Evolutionary conservation across 2,329 filamentous ascomycete genomes (phyloP).

Genomic region (Lachnellula willkommii): DNA sequence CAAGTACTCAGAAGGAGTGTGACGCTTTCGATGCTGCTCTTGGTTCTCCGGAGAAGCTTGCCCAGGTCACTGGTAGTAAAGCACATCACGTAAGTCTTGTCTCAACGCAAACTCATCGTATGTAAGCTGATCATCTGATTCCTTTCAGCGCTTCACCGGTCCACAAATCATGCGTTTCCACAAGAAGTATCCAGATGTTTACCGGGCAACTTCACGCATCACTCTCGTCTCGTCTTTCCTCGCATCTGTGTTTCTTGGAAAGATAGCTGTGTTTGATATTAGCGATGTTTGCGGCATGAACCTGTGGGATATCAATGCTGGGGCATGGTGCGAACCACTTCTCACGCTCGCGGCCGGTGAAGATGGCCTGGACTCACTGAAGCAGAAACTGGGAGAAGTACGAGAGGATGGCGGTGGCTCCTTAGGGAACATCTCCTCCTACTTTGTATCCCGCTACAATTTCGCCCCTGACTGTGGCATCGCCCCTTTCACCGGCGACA

Average conservation of each 20-base stretch:
- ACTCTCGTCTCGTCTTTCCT: slow-evolving; percentile 94
- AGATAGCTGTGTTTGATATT: slow-evolving; percentile 84
- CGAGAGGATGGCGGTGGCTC: slow-evolving; percentile 73
- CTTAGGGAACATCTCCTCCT: slow-evolving; percentile 69
- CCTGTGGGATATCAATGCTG: slow-evolving; percentile 79
- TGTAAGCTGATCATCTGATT: slow-evolving; percentile 11
- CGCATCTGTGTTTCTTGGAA: slow-evolving; percentile 81
- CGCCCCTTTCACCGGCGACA: slow-evolving; percentile 89
- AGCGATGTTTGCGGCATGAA: slow-evolving; percentile 96
- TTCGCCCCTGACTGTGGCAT: slow-evolving; percentile 72
- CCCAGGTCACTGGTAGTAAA: slow-evolving; percentile 78
- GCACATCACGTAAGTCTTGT: slow-evolving; percentile 76
- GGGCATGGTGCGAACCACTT: slow-evolving; percentile 68
- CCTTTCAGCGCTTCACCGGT: slow-evolving; percentile 79
- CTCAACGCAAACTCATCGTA: neutral
- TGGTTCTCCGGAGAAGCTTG: slow-evolving; percentile 62
- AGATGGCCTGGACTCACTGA: slow-evolving; percentile 59
- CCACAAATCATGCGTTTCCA: slow-evolving; percentile 89
- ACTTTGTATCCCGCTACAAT: slow-evolving; percentile 74
- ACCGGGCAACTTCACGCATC: slow-evolving; percentile 74
- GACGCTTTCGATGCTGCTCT: slow-evolving; percentile 76
- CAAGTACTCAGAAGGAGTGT: slow-evolving; percentile 87
- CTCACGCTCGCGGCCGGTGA: slow-evolving; percentile 64
- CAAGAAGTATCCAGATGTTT: slow-evolving; percentile 72
- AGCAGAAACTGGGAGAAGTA: slow-evolving; percentile 73